phyloP scores from a whole-genome alignment of 768 basidiomycete species.

The Boletus fagicola region DNA sequence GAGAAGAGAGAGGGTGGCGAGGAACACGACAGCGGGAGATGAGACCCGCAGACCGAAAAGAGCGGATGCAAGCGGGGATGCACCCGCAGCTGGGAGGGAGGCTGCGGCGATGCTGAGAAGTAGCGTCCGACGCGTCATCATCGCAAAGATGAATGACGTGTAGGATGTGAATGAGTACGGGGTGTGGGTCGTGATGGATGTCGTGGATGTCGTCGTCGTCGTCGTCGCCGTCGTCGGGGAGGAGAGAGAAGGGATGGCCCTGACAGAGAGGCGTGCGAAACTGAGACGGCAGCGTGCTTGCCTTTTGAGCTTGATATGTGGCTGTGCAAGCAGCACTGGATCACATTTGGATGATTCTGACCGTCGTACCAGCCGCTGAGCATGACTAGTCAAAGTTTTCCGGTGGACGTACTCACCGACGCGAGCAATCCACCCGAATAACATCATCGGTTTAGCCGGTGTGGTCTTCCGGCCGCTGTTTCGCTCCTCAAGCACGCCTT shows the following conservation, averaged over 20 bases:
- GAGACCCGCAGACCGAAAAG: conserved; percentile 60
- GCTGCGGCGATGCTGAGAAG: conserved; percentile 23
- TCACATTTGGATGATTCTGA: neutral
- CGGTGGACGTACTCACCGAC: neutral
- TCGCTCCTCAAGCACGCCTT: conserved; percentile 19
- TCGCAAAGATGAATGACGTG: conserved; percentile 8
- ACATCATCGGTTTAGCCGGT: neutral
- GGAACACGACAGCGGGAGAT: conserved; percentile 64
- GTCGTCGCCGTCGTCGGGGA: conserved; percentile 31
- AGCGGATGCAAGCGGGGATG: conserved; percentile 31
- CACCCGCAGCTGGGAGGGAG: conserved; percentile 23
- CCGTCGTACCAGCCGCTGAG: neutral
- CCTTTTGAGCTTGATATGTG: conserved; percentile 33
- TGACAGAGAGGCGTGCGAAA: conserved; percentile 32
- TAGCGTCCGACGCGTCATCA: conserved; percentile 28
- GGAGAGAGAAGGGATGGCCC: conserved; percentile 24
- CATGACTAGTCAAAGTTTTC: neutral
- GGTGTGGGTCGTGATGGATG: conserved; percentile 1
- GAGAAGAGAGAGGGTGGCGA: conserved; percentile 61
- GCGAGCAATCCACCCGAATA: conserved; percentile 11
- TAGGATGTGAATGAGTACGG: neutral
- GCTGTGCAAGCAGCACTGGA: conserved; percentile 19
- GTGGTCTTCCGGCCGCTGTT: neutral
- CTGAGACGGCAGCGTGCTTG: conserved; percentile 22
- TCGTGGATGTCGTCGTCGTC: conserved; percentile 29